A percentile compares a stretch with the other conserved stretches of the same genome.
Conservation (phyloP, 805 yeast genomes). For the Metschnikowia borealis region DNA sequence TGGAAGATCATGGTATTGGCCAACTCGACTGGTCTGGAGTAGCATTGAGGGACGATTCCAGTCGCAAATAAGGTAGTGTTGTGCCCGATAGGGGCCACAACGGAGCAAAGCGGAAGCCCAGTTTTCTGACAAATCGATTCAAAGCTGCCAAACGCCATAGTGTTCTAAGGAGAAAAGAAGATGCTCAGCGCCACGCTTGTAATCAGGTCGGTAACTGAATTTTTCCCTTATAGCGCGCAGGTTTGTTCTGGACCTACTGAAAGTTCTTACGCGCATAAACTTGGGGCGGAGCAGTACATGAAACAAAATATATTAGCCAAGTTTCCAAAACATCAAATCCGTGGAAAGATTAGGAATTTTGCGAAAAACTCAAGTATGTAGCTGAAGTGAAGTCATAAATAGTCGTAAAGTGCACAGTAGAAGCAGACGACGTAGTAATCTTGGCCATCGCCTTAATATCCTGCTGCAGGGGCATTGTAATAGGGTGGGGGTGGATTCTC, state of each 20-base stretch:
- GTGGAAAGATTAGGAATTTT: background rate
- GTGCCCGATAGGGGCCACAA: constrained; percentile 51
- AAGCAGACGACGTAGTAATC: background rate
- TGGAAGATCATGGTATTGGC: constrained; percentile 92
- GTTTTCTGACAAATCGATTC: constrained; percentile 58
- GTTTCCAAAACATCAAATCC: background rate
- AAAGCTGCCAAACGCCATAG: constrained; percentile 70
- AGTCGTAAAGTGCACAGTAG: background rate
- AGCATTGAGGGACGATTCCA: constrained; percentile 76
- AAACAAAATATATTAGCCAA: constrained; percentile 1
- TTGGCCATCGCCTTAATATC: constrained; percentile 3
- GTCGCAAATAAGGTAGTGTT: constrained; percentile 30
- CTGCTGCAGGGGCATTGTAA: constrained; percentile 16
- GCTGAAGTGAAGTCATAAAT: constrained; percentile 4
- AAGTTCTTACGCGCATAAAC: background rate
- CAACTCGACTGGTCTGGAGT: constrained; percentile 77
- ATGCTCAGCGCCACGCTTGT: background rate
- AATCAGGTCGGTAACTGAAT: background rate
- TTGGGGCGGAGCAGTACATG: background rate
- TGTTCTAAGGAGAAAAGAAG: background rate
- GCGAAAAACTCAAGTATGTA: background rate
- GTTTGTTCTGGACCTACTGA: constrained; percentile 1
- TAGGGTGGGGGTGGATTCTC: constrained; percentile 20
- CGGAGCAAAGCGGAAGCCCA: constrained; percentile 77
- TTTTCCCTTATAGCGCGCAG: constrained; percentile 2